Evolutionary conservation across 176 grass and related monocot genomes (phyloP).

Genomic region (Carex pumila): DNA sequence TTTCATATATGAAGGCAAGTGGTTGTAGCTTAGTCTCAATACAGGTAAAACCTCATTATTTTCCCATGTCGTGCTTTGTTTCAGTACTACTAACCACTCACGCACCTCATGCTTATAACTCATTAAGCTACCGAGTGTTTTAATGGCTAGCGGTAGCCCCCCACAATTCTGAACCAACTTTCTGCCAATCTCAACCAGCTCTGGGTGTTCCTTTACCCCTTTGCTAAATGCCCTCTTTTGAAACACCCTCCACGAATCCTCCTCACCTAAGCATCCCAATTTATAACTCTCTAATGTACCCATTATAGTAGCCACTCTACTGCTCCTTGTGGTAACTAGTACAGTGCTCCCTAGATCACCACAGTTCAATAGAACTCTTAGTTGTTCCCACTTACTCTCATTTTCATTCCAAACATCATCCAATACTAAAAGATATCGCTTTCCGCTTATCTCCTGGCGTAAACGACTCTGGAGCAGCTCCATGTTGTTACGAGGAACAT

Average conservation of each 20-base stretch:
- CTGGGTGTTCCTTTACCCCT: not conserved
- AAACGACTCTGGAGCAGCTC: not conserved
- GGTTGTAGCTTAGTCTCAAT: constrained; percentile 21
- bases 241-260: constrained; percentile 27
- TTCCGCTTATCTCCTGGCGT: not conserved
- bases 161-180: constrained; percentile 19
- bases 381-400: not conserved
- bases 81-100: not conserved
- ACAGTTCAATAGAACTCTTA: not conserved
- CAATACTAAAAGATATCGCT: not conserved
- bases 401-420: constrained; percentile 44
- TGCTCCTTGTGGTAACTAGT: constrained; percentile 22
- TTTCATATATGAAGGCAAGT: constrained; percentile 22
- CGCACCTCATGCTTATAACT: not conserved
- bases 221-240: constrained; percentile 14
- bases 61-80: constrained; percentile 15
- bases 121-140: constrained; percentile 25
- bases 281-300: not conserved
- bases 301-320: not conserved
- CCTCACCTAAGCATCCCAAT: not conserved
- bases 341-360: constrained; percentile 19
- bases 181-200: not conserved
- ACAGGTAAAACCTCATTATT: not conserved
- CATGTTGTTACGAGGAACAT: not conserved
- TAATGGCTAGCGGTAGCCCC: constrained; percentile 25